These are phyloP conservation scores for Prototheca wickerhamii DNA, from an alignment of 163 green algal genomes.

Conservation along the genomic window DNA sequence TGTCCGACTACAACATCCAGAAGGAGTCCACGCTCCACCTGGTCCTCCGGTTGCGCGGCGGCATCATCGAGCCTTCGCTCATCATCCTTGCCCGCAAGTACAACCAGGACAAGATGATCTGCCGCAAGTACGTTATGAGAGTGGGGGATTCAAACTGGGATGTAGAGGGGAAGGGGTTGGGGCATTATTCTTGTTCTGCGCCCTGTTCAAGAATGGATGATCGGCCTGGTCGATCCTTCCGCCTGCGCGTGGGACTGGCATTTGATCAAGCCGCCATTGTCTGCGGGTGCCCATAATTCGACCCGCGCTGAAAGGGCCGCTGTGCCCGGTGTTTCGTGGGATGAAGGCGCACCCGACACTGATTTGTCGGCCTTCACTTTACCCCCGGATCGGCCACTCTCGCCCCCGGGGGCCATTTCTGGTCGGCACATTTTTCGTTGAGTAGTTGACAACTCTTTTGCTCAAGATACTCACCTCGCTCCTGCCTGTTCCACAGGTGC, in stretches of 20 bases:
- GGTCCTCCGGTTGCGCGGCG: slow-evolving; percentile 60
- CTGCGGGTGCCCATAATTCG: too few species aligned
- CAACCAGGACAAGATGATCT: slow-evolving; percentile 99
- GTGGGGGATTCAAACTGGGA: background rate
- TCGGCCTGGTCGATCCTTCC: too few species aligned
- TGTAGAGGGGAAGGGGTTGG: background rate
- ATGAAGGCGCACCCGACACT: slow-evolving; percentile 43
- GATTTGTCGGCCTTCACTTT: slow-evolving; percentile 40
- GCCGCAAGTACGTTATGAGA: slow-evolving; percentile 83
- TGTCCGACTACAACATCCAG: slow-evolving; percentile 92
- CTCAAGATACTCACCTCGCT: too few species aligned
- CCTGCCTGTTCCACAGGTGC: slow-evolving; percentile 67
- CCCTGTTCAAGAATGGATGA: too few species aligned
- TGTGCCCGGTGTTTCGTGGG: too few species aligned
- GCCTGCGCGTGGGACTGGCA: too few species aligned
- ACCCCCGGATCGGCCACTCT: slow-evolving; percentile 5
- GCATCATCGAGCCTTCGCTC: slow-evolving; percentile 97
- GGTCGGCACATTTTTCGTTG: slow-evolving; percentile 11
- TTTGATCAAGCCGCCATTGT: too few species aligned
- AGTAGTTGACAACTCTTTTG: too few species aligned
- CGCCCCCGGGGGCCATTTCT: slow-evolving; percentile 17
- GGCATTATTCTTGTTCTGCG: too few species aligned
- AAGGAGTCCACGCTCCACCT: slow-evolving; percentile 84
- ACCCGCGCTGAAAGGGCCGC: too few species aligned
- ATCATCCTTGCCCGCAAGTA: slow-evolving; percentile 97